Conservation (phyloP, 2,329 filamentous ascomycete genomes). For the Plenodomus biglobosus region DNA sequence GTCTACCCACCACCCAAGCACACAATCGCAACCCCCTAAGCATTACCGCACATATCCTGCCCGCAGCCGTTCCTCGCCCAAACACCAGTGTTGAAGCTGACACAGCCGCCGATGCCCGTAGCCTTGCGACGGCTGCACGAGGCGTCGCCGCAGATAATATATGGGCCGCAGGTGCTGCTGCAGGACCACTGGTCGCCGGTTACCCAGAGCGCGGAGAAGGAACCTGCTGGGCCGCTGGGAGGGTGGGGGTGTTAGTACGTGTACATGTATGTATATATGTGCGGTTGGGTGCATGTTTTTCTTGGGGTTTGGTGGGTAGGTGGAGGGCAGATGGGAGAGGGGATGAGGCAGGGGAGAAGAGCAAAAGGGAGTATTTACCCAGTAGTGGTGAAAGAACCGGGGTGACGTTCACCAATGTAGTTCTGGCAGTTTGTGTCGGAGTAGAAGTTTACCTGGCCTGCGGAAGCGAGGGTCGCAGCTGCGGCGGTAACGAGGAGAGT, state of each 20-base stretch:
- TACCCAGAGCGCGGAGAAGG: constrained; percentile 23
- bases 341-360: neutral
- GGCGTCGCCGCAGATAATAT: constrained; percentile 19
- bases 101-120: constrained; percentile 8
- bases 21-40: too few relatives aligned
- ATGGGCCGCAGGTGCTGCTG: constrained; percentile 16
- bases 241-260: neutral
- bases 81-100: constrained; percentile 18
- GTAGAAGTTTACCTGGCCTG: constrained; percentile 24
- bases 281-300: too few relatives aligned
- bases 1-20: too few relatives aligned
- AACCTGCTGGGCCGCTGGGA: constrained; percentile 17
- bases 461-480: constrained; percentile 8
- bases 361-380: constrained; percentile 6
- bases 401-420: constrained; percentile 17
- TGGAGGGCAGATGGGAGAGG: too few relatives aligned
- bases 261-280: too few relatives aligned
- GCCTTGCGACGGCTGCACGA: constrained; percentile 11
- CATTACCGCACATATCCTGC: constrained; percentile 12
- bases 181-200: constrained; percentile 12
- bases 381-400: constrained; percentile 6
- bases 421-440: constrained; percentile 20
- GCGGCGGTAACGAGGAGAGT: constrained; percentile 6
- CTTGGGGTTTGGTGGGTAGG: too few relatives aligned
- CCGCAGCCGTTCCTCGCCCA: constrained; percentile 20